Base-by-base conservation (phyloP, 2,329 filamentous ascomycete species). In the Aspergillus sp. region DNA sequence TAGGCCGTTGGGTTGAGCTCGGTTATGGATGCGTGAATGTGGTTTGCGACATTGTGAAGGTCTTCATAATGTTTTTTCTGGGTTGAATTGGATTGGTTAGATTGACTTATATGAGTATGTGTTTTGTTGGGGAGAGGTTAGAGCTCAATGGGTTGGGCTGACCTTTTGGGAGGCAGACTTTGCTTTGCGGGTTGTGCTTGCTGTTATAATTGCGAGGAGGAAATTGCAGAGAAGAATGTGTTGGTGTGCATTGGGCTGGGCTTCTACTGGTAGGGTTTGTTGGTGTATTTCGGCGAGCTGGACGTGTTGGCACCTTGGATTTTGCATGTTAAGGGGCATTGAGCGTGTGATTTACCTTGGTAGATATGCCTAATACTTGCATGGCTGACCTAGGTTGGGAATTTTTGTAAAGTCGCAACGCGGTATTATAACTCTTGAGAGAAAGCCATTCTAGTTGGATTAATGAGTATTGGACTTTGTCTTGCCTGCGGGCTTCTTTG, bases 381-480 rank as follows among this genome's bases (percentile, higher is more conserved):
- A 87, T 70, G 0, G 88, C 78, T 52, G 81, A 74, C 6, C 73
- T 71, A 1, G 87, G 79, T 24, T 83, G 72, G 81, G 89, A 88
- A 0, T 83, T 78, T 1, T 81, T 80, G 64, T 82, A 83, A 59
- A 88, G 80, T 61, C 87, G 85, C 4, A 94, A 75, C 0, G 87
- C 88, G 6, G 92, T 73, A 65, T 95, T 96, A 78, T 96, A 96
- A 1, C 89, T 84, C 63, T 90, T 94, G 63, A 88, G 88, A 42
- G 88, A 89, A 71, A 96, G 93, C 92, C 92, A 96, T 65, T 93
- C 84, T 3, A 96, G 79, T 67, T 96, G 92, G 3, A 80, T 72
- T 0, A 82, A 59, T 0, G 82, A 84, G 69, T 92, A 92, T 1
- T 82, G 58, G 62, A 75, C 84, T 9, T 78, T 46, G 67, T 71